Base-by-base conservation (phyloP, 169 alveolate species). In the Plasmodium berghei region DNA sequence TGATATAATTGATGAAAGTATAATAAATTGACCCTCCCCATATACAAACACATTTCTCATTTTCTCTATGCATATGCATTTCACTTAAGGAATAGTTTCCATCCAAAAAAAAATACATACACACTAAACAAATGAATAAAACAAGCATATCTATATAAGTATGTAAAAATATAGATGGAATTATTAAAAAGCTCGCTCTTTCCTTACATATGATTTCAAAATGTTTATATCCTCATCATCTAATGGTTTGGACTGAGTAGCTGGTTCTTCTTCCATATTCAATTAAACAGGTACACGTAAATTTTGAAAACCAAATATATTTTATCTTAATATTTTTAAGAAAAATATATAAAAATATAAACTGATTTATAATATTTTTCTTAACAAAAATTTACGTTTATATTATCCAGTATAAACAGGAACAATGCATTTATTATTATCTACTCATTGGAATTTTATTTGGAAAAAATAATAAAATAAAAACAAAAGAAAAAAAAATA, bases 211-310 rank as follows among this genome's bases (percentile, higher is more conserved):
- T 26, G 89, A 73, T 70, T 87, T 87, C 69, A 87, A 61, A 34
- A 87, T 87, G 73, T 87, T 77, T 66, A 87, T 87, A 87, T 87
- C 92, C 67, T 87, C 92, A 40, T 87, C 92, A 87, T 87, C 92
- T 20, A 87, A 58, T 2, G 92, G 92, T 26, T 87, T 87, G 42
- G 87, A 73, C 55, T 87, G 89, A 26, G 77, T 77, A 54, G 48
- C 28, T 52, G 73, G 34, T 34, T 77, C 89, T 20, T 77, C 89
- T 49, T 77, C 77, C 89, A 77, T 77, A 28, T 59, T 77, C 26
- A 20, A 22, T 40, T 52, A 49, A 52, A 22, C 9, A 58, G 9
- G 69, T 55, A 48, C 89, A 46, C 73, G 66, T 69, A 77, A 63
- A 77, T n/a, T 52, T 49, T 49, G 16, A 46, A 9, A 14, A 63